A percentile compares a stretch with the other conserved stretches of the same genome.
phyloP scores from a whole-genome alignment of 1,284 basidiomycete species.

The Cryptococcus maquisensis region DNA sequence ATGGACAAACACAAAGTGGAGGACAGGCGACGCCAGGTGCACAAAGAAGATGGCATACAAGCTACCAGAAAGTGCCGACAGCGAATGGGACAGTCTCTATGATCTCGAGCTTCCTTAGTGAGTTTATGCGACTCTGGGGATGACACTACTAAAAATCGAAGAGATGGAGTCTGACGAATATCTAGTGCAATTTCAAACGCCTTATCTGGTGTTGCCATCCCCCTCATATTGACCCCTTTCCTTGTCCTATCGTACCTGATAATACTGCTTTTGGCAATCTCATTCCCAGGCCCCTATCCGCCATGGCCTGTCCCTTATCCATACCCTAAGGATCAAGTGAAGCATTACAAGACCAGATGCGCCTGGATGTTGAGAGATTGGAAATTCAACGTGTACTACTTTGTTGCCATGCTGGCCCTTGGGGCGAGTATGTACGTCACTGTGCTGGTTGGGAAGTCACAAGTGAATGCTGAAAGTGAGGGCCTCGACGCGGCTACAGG shows the following conservation, averaged over 20 bases:
- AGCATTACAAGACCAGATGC: neutral
- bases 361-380: constrained; percentile 12
- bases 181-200: constrained; percentile 6
- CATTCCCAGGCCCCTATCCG: constrained; percentile 9
- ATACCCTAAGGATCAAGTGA: constrained; percentile 1
- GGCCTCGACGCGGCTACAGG: constrained; percentile 4
- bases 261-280: constrained; percentile 2
- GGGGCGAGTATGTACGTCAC: constrained; percentile 2
- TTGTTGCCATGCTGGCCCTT: constrained; percentile 3
- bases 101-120: constrained; percentile 10
- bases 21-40: constrained; percentile 11
- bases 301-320: constrained; percentile 6
- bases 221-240: constrained; percentile 7
- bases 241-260: constrained; percentile 6
- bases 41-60: constrained; percentile 12
- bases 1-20: constrained; percentile 11
- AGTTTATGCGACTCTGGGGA: neutral
- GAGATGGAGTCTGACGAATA: neutral
- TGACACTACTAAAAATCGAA: neutral
- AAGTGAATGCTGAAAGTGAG: neutral
- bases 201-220: constrained; percentile 8
- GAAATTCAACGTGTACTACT: constrained; percentile 2
- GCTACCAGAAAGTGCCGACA: constrained; percentile 4
- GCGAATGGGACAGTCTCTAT: constrained; percentile 6
- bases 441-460: constrained; percentile 1